Evolutionary conservation across 257 asterid species (phyloP).

Genomic region (Mitragyna speciosa): DNA sequence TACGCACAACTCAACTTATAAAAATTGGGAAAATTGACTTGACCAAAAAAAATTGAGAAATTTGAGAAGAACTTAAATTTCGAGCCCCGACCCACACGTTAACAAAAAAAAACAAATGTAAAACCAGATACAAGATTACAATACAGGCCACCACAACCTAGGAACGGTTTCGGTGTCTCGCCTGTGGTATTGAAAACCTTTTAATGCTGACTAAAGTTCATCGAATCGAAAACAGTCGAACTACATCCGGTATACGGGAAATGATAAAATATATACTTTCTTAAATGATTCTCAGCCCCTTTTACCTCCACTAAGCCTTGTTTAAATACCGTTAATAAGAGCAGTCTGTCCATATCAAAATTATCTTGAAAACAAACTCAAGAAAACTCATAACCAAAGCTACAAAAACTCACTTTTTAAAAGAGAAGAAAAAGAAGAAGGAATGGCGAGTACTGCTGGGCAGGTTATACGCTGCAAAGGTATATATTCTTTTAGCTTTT

Average conservation of each 20-base stretch:
- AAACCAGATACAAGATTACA: not conserved
- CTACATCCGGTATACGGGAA: not conserved
- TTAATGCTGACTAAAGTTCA: not conserved
- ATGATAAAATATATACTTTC: too few relatives aligned
- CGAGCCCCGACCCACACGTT: too few relatives aligned
- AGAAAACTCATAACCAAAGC: not conserved
- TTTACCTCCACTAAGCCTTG: too few relatives aligned
- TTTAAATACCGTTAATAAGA: not conserved
- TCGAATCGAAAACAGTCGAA: not conserved
- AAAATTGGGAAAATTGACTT: too few relatives aligned
- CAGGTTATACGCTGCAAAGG: conserved; percentile 75
- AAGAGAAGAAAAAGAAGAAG: not conserved
- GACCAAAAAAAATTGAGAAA: too few relatives aligned
- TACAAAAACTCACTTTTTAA: too few relatives aligned
- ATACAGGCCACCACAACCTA: not conserved
- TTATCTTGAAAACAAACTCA: not conserved
- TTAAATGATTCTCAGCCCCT: not conserved
- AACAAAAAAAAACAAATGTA: too few relatives aligned
- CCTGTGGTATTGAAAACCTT: not conserved
- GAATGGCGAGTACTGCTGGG: conserved; percentile 53
- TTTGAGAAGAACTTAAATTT: too few relatives aligned
- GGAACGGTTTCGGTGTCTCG: not conserved
- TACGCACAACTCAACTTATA: too few relatives aligned
- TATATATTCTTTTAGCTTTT: conserved; percentile 1
- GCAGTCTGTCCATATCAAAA: not conserved